These are phyloP conservation scores for Vigna reflexopilosa DNA, from an alignment of 306 rosid species.

Conservation along the genomic window DNA sequence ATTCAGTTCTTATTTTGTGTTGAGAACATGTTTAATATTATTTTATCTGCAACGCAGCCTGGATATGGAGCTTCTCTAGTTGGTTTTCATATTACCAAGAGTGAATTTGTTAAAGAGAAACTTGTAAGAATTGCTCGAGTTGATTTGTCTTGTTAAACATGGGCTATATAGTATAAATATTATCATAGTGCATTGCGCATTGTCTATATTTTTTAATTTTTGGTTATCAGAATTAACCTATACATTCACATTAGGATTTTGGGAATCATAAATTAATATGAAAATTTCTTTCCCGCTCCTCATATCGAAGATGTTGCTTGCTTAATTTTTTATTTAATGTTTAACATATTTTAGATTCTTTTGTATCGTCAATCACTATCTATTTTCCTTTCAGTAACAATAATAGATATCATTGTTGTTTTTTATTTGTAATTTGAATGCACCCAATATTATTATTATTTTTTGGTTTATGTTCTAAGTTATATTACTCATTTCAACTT, in stretches of 20 bases:
- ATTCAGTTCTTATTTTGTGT: slow-evolving; percentile 18
- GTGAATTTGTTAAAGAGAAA: slow-evolving; percentile 51
- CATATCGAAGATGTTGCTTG: slow-evolving; percentile 7
- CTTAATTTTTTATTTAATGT: slow-evolving; percentile 10
- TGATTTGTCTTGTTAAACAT: not conserved
- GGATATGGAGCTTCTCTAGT: slow-evolving; percentile 73
- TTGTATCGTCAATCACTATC: not conserved
- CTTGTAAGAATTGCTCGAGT: slow-evolving; percentile 70
- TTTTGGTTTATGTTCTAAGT: not conserved
- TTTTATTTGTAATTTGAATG: slow-evolving; percentile 25
- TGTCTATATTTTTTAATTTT: not conserved
- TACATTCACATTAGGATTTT: not conserved
- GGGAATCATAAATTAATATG: not conserved
- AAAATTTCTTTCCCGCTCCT: not conserved
- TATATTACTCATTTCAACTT: slow-evolving; percentile 38
- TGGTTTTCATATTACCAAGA: slow-evolving; percentile 78
- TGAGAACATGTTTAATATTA: slow-evolving; percentile 31
- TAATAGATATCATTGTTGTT: slow-evolving; percentile 16
- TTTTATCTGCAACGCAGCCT: slow-evolving; percentile 62
- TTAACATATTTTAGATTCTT: slow-evolving; percentile 23
- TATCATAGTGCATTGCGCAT: not conserved
- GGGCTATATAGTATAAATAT: not conserved
- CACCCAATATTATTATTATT: not conserved
- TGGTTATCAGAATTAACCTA: not conserved
- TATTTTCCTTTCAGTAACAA: not conserved